Evolutionary conservation across 2,329 filamentous ascomycete genomes (phyloP), one percentile per base, ranked within the genome.

Genomic region (Claviceps citrina): DNA sequence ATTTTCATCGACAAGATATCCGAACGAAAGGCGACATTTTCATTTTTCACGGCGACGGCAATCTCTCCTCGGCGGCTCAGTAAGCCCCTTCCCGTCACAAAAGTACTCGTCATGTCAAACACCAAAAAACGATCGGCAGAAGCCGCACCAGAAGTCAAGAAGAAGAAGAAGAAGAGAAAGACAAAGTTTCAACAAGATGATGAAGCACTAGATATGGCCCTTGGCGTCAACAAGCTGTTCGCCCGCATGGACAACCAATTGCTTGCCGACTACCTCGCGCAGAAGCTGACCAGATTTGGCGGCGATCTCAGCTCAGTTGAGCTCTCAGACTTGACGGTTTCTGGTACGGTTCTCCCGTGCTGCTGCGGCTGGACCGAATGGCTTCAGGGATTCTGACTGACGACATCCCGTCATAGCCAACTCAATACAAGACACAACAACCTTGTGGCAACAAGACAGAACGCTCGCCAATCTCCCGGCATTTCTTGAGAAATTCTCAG

Each of bases 221-320:
- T 79, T 26, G 79, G 81, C 6, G 65, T 95, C 48, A 93, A 95
- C 61, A 76, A 75, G 47, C 74, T 82, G 3, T 83, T 95, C 55
- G 74, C 77, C 33, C 74, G 76, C 44, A 87, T 95, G 79, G 84
- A 94, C 58, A 79, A 76, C 44, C 75, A 79, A 48, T 68, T 95
- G 31, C 65, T 95, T 35, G 84, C 87, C 2, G 89, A 95, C 57
- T 78, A 94, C 57, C 68, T 95, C 45, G 82, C 82, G 6, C 80
- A 91, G 54, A 76, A 82, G 54, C 80, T 84, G 39, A 76, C 72
- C 47, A 72, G 81, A 19, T 93, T 89, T 53, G 83, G 85, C 40
- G 76, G 73, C 22, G 81, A 94, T 39, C 60, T 95, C 52, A 94
- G 83, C 50, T 66, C 77, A 1, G 73, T 96, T 31, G 91, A 98